Conservation (phyloP, 192 early-diverging fungal species). For the Coemansia sp. region DNA sequence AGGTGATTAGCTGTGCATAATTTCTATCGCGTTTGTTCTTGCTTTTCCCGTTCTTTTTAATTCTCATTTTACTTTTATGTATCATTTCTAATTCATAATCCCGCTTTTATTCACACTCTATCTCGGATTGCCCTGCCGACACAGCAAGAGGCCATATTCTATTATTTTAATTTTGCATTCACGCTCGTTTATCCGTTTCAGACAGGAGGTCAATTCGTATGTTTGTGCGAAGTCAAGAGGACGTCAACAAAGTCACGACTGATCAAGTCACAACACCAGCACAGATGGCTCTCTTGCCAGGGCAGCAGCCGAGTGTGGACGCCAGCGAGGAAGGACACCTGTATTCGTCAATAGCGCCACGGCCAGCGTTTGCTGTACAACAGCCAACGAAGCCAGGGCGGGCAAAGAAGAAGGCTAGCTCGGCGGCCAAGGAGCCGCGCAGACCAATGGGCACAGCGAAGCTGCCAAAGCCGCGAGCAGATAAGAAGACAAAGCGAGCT, state of each 20-base stretch:
- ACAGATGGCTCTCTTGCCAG: not conserved
- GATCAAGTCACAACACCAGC: too few relatives aligned
- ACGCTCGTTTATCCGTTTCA: not conserved
- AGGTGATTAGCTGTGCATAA: not conserved
- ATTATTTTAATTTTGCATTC: not conserved
- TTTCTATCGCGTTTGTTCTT: not conserved
- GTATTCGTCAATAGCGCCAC: constrained; percentile 21
- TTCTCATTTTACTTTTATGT: not conserved
- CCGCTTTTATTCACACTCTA: not conserved
- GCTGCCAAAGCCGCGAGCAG: not conserved
- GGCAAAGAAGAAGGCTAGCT: constrained; percentile 1
- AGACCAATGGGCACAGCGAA: constrained; percentile 1
- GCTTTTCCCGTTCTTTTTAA: not conserved
- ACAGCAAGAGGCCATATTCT: not conserved
- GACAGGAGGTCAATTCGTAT: not conserved
- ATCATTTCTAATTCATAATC: too few relatives aligned
- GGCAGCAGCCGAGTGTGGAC: not conserved
- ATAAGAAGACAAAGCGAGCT: not conserved
- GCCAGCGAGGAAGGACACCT: not conserved
- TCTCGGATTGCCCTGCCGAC: not conserved
- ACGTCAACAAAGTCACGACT: not conserved
- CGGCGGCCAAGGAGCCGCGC: constrained; percentile 6
- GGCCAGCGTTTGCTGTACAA: not conserved
- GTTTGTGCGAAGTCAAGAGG: constrained; percentile 28
- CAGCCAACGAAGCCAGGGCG: not conserved